phyloP scores from a whole-genome alignment of 345 rosid species.

The Alliaria petiolata region DNA sequence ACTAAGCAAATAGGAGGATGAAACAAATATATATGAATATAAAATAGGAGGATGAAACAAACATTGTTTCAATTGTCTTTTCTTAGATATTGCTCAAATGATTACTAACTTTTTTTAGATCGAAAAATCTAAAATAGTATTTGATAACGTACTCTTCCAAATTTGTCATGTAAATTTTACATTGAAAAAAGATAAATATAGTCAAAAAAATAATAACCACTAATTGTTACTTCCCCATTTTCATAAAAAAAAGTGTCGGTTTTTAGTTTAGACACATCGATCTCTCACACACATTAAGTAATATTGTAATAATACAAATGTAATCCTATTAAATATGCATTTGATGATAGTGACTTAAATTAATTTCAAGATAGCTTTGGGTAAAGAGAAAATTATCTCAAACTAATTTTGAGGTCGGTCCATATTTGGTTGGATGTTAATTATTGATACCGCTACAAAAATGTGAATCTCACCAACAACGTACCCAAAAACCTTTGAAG shows the following conservation, averaged over 20 bases:
- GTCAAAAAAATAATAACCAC: not conserved
- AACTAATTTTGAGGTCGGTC: not conserved
- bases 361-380: not conserved
- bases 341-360: not conserved
- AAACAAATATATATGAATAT: not conserved
- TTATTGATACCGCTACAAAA: conserved; percentile 4
- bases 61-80: not conserved
- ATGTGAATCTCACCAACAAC: conserved; percentile 28
- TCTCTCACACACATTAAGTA: not conserved
- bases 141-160: not conserved
- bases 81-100: conserved; percentile 2
- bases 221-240: not conserved
- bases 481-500: conserved; percentile 4
- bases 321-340: not conserved
- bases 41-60: not conserved
- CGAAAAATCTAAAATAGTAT: conserved; percentile 5
- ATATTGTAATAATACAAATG: not conserved
- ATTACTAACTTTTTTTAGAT: not conserved
- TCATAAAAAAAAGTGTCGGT: too few relatives aligned
- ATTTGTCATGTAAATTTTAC: not conserved
- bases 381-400: not conserved
- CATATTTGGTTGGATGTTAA: conserved; percentile 1
- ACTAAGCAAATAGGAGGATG: conserved; percentile 16
- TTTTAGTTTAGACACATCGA: not conserved
- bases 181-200: not conserved